Conservation (phyloP, 495 filamentous ascomycete genomes). For the Penicillium goetzii region DNA sequence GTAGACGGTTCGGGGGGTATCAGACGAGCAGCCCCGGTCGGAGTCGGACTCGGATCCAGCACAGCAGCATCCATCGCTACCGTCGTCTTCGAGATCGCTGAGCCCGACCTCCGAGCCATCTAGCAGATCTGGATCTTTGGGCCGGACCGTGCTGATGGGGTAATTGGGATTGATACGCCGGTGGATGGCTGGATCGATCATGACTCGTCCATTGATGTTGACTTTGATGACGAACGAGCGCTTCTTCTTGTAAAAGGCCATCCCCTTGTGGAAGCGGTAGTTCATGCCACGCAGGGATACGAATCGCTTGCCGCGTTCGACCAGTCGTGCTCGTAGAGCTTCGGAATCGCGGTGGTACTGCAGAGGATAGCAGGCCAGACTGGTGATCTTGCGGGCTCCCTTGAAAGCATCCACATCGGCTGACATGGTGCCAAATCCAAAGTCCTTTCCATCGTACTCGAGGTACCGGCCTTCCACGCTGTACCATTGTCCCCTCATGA, state of each 20-base stretch:
- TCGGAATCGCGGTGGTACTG: constrained; percentile 79
- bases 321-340: constrained; percentile 64
- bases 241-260: constrained; percentile 85
- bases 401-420: constrained; percentile 79
- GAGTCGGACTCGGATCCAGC: constrained; percentile 57
- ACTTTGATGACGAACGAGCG: constrained; percentile 72
- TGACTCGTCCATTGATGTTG: constrained; percentile 88
- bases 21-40: constrained; percentile 49
- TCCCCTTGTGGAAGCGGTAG: constrained; percentile 80
- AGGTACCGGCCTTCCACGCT: constrained; percentile 80
- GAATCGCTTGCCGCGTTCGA: constrained; percentile 87
- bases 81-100: constrained; percentile 48
- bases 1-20: constrained; percentile 61
- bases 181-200: constrained; percentile 89
- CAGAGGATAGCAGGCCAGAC: constrained; percentile 76
- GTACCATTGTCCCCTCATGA: constrained; percentile 81
- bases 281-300: constrained; percentile 79
- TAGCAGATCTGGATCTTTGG: constrained; percentile 72
- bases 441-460: constrained; percentile 81
- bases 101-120: constrained; percentile 54
- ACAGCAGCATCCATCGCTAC: constrained; percentile 46
- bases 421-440: constrained; percentile 71
- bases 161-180: constrained; percentile 90
- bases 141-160: constrained; percentile 75
- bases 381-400: constrained; percentile 80